Conservation (phyloP, 441 rosid genomes). For the Pelargonium myrrhifolium region DNA sequence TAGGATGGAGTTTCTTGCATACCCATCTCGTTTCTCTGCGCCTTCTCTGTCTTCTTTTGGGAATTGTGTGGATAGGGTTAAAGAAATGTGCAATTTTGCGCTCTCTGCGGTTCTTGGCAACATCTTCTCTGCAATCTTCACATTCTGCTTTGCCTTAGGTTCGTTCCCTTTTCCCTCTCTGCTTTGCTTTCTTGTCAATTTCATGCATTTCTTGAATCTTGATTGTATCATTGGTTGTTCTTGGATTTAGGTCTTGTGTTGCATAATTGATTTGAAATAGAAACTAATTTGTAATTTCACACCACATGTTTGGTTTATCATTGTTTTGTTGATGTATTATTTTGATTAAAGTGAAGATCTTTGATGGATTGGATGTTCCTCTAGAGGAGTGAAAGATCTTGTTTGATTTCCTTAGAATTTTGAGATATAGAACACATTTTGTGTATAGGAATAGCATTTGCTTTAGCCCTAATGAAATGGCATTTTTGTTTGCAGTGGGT, state of each 20-base stretch:
- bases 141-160: conserved; percentile 96
- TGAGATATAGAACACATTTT: background rate
- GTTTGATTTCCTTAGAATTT: background rate
- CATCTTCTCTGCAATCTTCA: conserved; percentile 84
- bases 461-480: background rate
- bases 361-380: too few relatives aligned
- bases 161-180: conserved; percentile 18
- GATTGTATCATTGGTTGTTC: background rate
- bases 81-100: conserved; percentile 51
- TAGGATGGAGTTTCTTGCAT: conserved; percentile 41
- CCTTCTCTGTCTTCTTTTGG: conserved; percentile 38
- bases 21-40: conserved; percentile 45
- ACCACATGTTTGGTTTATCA: background rate
- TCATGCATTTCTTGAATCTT: conserved; percentile 1
- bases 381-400: conserved; percentile 7
- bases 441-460: background rate
- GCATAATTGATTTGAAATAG: background rate
- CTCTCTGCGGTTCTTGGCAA: conserved; percentile 76
- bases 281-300: background rate
- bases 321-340: too few relatives aligned
- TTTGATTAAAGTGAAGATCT: too few relatives aligned
- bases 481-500: conserved; percentile 53
- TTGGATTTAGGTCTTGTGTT: background rate
- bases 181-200: too few relatives aligned
- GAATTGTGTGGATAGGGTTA: conserved; percentile 49